Base-by-base conservation (phyloP, 1,139 yeast species). In the Tardiomyces depauwii region DNA sequence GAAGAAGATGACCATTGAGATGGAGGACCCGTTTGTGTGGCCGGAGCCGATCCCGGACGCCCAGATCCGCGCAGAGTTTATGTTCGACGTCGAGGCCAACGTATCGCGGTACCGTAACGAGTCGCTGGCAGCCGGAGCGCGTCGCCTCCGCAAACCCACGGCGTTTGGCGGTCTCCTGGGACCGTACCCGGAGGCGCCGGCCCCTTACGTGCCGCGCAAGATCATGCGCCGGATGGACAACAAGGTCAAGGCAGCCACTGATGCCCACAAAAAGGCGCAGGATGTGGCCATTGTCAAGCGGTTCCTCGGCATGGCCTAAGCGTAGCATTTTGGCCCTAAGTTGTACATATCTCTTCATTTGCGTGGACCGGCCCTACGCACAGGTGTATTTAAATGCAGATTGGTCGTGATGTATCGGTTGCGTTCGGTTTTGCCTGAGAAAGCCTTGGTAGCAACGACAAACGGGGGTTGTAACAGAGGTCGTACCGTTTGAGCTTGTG, bases 11-110 rank as follows among this genome's bases (percentile, higher is more conserved):
- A 88, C 96, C 16, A 82, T 88, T 46, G 96, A 87, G 58, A 83
- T 89, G 91, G 79, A 78, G 47, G 87, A 87, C 53, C 96, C 97
- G 18, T 89, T 89, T 60, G 74, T 88, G 44, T 89, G 96, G 96
- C 97, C 97, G 2, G 79, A 80, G 55, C 74, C 76, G 44, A 58
- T 62, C 38, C 65, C 67, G 27, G 70, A 71, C 53, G 57, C 57
- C 40, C 56, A 62, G 41, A 63, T 67, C 63, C 62, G 64, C 47
- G 60, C 62, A 38, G 57, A 64, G 44, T 57, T 52, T 18, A 44
- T 52, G 36, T 49, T 58, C 18, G 59, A 53, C 39, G 42, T 53
- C 32, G 55, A 50, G 39, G 53, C 53, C 25, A 64, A 64, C 45
- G 53, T 60, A 44, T 47, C 55, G 18, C 57, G 61, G 47, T 57